These are phyloP conservation scores for Metschnikowia lachancei DNA, from an alignment of 805 yeast species.

Conservation along the genomic window DNA sequence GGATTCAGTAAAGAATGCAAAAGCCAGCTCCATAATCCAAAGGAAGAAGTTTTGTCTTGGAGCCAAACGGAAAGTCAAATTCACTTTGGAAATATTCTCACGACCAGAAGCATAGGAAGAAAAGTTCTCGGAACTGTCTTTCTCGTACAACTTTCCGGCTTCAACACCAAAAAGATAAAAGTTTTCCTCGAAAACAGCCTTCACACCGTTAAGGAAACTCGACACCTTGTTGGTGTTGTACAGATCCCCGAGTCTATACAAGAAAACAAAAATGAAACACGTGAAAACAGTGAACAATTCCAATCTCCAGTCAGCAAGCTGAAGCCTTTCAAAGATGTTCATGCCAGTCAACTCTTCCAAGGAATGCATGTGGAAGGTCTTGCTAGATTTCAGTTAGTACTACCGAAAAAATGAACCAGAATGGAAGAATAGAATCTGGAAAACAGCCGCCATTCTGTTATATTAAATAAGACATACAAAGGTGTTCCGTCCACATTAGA, in stretches of 20 bases:
- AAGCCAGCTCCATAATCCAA: constrained; percentile 58
- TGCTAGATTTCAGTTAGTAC: constrained; percentile 15
- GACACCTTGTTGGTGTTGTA: constrained; percentile 58
- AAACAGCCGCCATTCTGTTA: no score
- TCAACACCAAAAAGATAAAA: constrained; percentile 76
- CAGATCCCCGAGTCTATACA: constrained; percentile 57
- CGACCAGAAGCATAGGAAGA: constrained; percentile 88
- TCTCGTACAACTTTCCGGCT: constrained; percentile 44
- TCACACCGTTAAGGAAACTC: constrained; percentile 48
- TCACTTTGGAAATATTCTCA: constrained; percentile 62
- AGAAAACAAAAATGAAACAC: constrained; percentile 46
- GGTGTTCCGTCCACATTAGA: constrained; percentile 20
- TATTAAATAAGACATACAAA: constrained; percentile 16
- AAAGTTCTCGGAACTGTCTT: constrained; percentile 63
- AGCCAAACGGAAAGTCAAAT: constrained; percentile 59
- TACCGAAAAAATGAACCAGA: neutral
- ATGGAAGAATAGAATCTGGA: neutral
- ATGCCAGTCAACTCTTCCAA: constrained; percentile 56
- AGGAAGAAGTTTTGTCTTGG: constrained; percentile 79
- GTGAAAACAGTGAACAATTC: constrained; percentile 59
- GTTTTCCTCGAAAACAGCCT: constrained; percentile 56
- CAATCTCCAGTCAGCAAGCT: constrained; percentile 69
- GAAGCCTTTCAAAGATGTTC: constrained; percentile 58
- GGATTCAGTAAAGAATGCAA: constrained; percentile 56
- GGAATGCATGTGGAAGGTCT: constrained; percentile 29